Evolutionary conservation across 192 early-diverging fungal genomes (phyloP).

Genomic region (Backusella psychrophila): DNA sequence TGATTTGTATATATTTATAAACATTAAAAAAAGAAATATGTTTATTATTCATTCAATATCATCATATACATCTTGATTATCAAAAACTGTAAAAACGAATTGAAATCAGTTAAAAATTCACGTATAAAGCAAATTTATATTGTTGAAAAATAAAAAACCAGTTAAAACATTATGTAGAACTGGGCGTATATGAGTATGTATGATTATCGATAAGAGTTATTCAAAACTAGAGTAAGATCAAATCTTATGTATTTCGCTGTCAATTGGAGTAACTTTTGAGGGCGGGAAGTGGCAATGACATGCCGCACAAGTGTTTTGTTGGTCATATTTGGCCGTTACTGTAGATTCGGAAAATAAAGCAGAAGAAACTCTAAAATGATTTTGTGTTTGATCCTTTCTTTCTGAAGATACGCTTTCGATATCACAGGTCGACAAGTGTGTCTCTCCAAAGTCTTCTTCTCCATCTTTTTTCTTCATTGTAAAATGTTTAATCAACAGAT

Average conservation of each 20-base stretch:
- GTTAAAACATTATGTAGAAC: not conserved
- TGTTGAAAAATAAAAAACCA: not conserved
- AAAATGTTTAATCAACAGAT: constrained; percentile 33
- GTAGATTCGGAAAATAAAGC: constrained; percentile 5
- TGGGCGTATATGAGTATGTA: not conserved
- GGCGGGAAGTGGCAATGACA: not conserved
- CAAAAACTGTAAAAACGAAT: not conserved
- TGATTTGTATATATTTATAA: constrained; percentile 2
- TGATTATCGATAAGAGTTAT: not conserved
- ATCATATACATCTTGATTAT: not conserved
- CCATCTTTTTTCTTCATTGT: constrained; percentile 2
- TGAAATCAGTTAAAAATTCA: not conserved
- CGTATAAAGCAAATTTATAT: not conserved
- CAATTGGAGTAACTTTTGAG: not conserved
- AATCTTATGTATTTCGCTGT: not conserved
- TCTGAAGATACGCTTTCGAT: not conserved
- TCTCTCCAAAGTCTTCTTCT: not conserved
- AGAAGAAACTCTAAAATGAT: not conserved
- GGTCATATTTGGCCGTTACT: not conserved
- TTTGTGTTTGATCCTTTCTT: not conserved
- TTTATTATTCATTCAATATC: not conserved
- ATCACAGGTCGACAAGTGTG: not conserved
- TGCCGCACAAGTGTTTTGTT: not conserved
- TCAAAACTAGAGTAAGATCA: not conserved
- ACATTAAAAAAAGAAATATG: constrained; percentile 3